Evolutionary conservation across 345 rosid genomes (phyloP), one percentile per base, ranked within the genome.

Genomic region (Jatropha curcas): DNA sequence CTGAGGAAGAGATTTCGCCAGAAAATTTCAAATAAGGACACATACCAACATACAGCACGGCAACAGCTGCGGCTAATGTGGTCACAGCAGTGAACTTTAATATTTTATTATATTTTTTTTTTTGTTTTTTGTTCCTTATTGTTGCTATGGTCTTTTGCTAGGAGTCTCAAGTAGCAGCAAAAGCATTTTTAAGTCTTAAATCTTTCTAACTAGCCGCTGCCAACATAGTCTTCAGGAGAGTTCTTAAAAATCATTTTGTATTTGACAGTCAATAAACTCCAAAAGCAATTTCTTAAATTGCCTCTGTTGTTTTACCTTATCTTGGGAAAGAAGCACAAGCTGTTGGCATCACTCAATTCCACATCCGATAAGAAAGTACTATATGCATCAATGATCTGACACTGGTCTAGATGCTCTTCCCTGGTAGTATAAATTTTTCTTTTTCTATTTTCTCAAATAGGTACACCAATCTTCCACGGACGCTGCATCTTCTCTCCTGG

Each of bases 391-490:
- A 39, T 41, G 13, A 41, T 10, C 45, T 41, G 45, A 9, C 14
- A 41, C 8, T 41, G 45, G 45, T 41, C 45, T 41, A 41, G 13
- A 41, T 41, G 45, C 45, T 41, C 45, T 41, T 41, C 8, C 45
- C 45, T 41, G 45, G 14, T 41, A 41, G 45, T 13, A 3, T 39
- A 45, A 30, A 4, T 27, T 27, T 1, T 43, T 12, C 25, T 43
- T 10, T 39, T 65, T 30, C 9, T 1, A 1, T 6, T 9, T 27
- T 68, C 41, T 19, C 30, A 52, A 46, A 51, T 76, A 93, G 96
- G 98, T 95, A 64, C 99, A 95, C 70, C 92, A 92, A 70, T 88
- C 94, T 3, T 95, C 99, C 0, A 90, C 93, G 0, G 88, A 91
- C 56, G 98, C 97, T 25, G 99, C 99, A 50, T 91, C 94, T 0